Evolutionary conservation across 176 grass and related monocot genomes (phyloP), one percentile per base, ranked within the genome.

Genomic region (Phoenix dactylifera): DNA sequence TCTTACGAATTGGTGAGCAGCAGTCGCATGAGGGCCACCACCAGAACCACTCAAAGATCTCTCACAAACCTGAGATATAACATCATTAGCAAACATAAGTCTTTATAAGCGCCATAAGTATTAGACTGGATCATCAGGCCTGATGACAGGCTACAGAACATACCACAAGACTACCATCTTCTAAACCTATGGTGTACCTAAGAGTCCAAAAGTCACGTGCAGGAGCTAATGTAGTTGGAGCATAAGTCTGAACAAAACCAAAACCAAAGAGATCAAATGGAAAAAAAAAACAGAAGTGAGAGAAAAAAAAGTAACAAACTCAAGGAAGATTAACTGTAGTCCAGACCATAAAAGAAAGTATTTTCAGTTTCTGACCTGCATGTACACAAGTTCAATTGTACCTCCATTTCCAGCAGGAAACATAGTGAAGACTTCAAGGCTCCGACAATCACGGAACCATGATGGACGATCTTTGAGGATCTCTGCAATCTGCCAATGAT

Each of bases 391-490:
- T 78, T 98, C 94, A 74, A 93, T 85, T 29, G 71, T 89, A 19
- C 94, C 94, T 0, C 94, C 88, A 75, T 93, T 93, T 78, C 94
- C 94, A 86, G 85, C 79, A 62, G 94, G 94, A 69, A 98, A 57
- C 74, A 79, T 69, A 23, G 94, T 89, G 57, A 76, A 93, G 3
- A 98, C 84, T 80, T 98, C 88, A 51, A 93, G 85, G 58, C 79
- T 89, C n/a, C 94, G 83, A 74, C 94, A 98, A 81, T 93, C 94
- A 62, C 71, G 88, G 57, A 89, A 98, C 94, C 94, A 98, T 35
- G 88, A 80, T 18, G 82, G 79, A 18, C 82, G 76, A 58, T 98
- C 94, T 89, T 98, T 98, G 49, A 98, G 73, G 51, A 89, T 89
- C 79, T 93, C 94, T 23, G 82, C 79, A 66, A 93, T 69, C 94